Evolutionary conservation across 192 early-diverging fungal genomes (phyloP).

Genomic region (Jimgerdemannia flammicorona): DNA sequence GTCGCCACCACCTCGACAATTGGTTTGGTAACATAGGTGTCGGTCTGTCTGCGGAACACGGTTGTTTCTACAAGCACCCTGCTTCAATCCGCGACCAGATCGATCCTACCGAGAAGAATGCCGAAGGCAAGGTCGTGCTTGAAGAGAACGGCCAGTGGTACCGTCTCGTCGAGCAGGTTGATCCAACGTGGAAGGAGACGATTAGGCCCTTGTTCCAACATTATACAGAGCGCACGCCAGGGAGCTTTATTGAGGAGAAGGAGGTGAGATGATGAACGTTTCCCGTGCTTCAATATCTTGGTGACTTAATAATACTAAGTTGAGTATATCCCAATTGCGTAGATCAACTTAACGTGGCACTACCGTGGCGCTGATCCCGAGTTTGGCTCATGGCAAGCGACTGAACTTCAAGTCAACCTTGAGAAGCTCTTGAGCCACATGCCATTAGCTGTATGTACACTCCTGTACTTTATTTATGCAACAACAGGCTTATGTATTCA

Average conservation of each 20-base stretch:
- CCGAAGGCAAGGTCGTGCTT: conserved; percentile 46
- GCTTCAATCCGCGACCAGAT: conserved; percentile 51
- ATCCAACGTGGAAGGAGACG: conserved; percentile 88
- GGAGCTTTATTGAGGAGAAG: conserved; percentile 98
- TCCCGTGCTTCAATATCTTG: no score
- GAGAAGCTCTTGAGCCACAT: conserved; percentile 93
- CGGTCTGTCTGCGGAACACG: conserved; percentile 96
- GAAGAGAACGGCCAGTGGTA: conserved; percentile 76
- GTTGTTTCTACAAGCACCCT: conserved; percentile 97
- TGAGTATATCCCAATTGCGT: neutral
- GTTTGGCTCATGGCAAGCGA: conserved; percentile 97
- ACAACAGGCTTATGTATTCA: neutral
- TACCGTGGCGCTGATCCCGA: conserved; percentile 94
- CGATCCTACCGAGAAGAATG: conserved; percentile 38
- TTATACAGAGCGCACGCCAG: conserved; percentile 96
- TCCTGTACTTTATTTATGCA: conserved; percentile 1
- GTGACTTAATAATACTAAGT: no score
- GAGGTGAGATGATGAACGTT: conserved; percentile 38
- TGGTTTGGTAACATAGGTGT: conserved; percentile 91
- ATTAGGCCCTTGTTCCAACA: conserved; percentile 95
- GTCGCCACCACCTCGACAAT: conserved; percentile 78
- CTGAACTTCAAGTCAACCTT: conserved; percentile 95
- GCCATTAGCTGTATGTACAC: conserved; percentile 68
- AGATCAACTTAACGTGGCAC: conserved; percentile 95
- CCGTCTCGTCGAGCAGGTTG: conserved; percentile 83